Conservation (phyloP, 345 rosid genomes). For the Hibiscus trionum region DNA sequence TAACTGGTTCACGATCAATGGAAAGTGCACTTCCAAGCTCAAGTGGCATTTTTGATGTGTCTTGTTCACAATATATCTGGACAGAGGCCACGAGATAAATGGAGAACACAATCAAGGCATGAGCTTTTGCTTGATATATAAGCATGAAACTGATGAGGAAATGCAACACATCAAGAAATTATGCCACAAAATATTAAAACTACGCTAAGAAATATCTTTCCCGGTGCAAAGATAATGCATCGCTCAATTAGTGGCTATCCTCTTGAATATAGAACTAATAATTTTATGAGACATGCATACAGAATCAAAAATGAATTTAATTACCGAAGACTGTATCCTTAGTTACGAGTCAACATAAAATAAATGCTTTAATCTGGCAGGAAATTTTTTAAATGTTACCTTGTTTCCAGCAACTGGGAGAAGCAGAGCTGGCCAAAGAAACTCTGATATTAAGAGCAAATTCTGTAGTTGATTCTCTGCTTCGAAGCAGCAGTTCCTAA, state of each 20-base stretch:
- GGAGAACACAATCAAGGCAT: neutral
- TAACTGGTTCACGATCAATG: conserved; percentile 77
- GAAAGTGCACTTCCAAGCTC: conserved; percentile 85
- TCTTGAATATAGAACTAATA: neutral
- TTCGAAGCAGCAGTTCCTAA: conserved; percentile 87
- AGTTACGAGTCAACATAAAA: neutral
- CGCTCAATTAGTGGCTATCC: neutral
- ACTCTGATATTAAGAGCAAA: conserved; percentile 76
- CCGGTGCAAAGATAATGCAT: neutral
- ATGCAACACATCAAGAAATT: neutral
- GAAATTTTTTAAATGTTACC: conserved; percentile 26
- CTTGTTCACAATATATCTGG: conserved; percentile 60
- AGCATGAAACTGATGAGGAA: neutral
- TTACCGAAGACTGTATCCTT: neutral
- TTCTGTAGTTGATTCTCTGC: conserved; percentile 79
- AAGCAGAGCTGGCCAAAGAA: conserved; percentile 91
- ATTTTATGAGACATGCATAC: neutral
- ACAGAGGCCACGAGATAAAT: conserved; percentile 5
- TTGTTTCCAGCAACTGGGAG: conserved; percentile 88
- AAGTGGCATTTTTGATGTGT: conserved; percentile 69
- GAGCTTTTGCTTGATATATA: neutral
- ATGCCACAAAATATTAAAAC: neutral
- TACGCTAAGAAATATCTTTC: neutral
- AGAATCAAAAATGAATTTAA: neutral
- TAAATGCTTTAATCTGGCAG: neutral